Evolutionary conservation across 2,329 filamentous ascomycete species (phyloP).

Genomic region (Helotiales sp.): DNA sequence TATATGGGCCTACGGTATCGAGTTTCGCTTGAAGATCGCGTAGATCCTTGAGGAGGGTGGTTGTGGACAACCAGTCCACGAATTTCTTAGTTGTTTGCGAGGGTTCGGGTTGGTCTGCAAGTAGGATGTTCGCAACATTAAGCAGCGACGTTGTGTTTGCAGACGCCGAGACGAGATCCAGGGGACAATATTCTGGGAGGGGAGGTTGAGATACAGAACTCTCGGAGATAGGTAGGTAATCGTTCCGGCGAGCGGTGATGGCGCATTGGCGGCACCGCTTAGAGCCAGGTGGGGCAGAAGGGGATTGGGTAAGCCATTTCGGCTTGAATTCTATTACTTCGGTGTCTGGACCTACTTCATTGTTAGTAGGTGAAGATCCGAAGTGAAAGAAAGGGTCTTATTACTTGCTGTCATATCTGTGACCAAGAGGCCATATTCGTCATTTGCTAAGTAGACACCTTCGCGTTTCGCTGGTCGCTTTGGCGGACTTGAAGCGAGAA

Average conservation of each 20-base stretch:
- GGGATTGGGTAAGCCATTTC: slow-evolving; percentile 80
- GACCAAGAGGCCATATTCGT: slow-evolving; percentile 68
- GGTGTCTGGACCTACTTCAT: slow-evolving; percentile 25
- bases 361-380: background rate
- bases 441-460: slow-evolving; percentile 51
- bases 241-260: slow-evolving; percentile 27
- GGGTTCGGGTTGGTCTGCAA: slow-evolving; percentile 9
- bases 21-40: slow-evolving; percentile 40
- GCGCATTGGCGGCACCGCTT: slow-evolving; percentile 76
- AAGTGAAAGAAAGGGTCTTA: slow-evolving; percentile 3
- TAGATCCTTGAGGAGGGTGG: slow-evolving; percentile 39
- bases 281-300: slow-evolving; percentile 62
- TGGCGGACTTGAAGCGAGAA: background rate
- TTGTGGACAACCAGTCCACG: slow-evolving; percentile 37
- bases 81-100: slow-evolving; percentile 23
- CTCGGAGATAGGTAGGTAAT: slow-evolving; percentile 18
- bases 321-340: slow-evolving; percentile 74
- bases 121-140: slow-evolving; percentile 37
- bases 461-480: slow-evolving; percentile 48
- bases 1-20: slow-evolving; percentile 33
- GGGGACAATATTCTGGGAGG: slow-evolving; percentile 55
- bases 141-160: slow-evolving; percentile 42
- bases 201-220: slow-evolving; percentile 10
- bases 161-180: slow-evolving; percentile 59
- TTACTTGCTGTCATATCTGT: slow-evolving; percentile 67